Evolutionary conservation across 371 early-diverging fungal genomes (phyloP).

Genomic region (Saksenaea vasiformis): DNA sequence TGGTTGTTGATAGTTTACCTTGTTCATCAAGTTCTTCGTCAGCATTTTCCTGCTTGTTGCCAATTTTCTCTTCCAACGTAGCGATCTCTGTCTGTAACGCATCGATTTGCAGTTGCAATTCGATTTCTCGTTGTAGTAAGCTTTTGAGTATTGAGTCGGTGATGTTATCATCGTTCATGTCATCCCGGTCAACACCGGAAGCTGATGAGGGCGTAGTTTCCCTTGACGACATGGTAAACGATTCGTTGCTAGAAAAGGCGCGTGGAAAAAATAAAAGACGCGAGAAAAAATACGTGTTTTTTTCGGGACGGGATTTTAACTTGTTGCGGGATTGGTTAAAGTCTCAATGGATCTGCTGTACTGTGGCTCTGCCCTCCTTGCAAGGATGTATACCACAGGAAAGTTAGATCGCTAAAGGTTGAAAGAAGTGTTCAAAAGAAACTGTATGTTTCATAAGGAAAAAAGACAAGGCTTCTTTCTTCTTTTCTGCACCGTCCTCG

Average conservation of each 20-base stretch:
- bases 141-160: constrained; percentile 32
- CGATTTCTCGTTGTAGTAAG: constrained; percentile 55
- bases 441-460: no score
- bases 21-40: constrained; percentile 37
- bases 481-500: no score
- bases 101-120: constrained; percentile 56
- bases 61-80: constrained; percentile 52
- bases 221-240: constrained; percentile 25
- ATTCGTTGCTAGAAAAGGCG: background rate
- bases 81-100: constrained; percentile 60
- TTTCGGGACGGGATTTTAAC: no score
- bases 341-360: no score
- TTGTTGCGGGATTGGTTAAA: no score
- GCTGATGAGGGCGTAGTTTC: constrained; percentile 24
- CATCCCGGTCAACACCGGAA: constrained; percentile 23
- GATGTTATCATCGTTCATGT: constrained; percentile 23
- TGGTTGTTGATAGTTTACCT: constrained; percentile 12
- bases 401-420: no score
- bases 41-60: constrained; percentile 19
- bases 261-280: background rate
- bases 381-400: no score
- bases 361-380: no score
- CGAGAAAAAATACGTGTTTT: no score
- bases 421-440: no score
- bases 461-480: no score